Evolutionary conservation across 2,329 filamentous ascomycete genomes (phyloP).

Genomic region (Phaeophleospora eucalypticola): DNA sequence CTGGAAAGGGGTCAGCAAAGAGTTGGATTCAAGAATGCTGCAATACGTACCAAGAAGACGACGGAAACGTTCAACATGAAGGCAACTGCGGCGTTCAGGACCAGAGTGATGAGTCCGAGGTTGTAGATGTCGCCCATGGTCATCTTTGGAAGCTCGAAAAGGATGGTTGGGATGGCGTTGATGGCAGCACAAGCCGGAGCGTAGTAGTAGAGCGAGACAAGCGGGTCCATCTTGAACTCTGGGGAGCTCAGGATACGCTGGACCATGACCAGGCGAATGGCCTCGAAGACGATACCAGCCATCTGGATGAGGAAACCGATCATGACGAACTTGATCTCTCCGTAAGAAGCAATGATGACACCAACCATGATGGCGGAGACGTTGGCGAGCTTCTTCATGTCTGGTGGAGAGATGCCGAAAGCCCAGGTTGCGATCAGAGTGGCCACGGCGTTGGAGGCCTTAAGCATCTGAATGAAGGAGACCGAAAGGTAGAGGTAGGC

Average conservation of each 20-base stretch:
- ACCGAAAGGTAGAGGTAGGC: conserved; percentile 94
- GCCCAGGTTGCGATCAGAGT: conserved; percentile 86
- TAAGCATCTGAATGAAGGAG: conserved; percentile 98
- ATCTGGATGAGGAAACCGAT: conserved; percentile 72
- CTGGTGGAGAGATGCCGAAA: conserved; percentile 78
- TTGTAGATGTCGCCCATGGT: conserved; percentile 66
- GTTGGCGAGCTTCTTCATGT: conserved; percentile 82
- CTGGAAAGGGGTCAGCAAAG: conserved; percentile 40
- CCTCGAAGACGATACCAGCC: conserved; percentile 75
- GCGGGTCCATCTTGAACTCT: conserved; percentile 88
- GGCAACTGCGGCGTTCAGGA: conserved; percentile 72
- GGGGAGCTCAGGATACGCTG: conserved; percentile 74
- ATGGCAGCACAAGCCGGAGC: conserved; percentile 78
- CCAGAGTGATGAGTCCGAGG: conserved; percentile 68
- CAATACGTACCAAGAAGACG: conserved; percentile 68
- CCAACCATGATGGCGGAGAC: conserved; percentile 92
- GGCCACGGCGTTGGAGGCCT: conserved; percentile 93
- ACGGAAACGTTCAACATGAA: conserved; percentile 82
- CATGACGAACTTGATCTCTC: conserved; percentile 89
- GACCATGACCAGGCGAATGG: conserved; percentile 77
- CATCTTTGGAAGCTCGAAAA: conserved; percentile 69
- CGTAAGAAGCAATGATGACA: conserved; percentile 88
- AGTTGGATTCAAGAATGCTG: background rate
- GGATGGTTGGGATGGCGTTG: conserved; percentile 69
- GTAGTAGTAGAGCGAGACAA: conserved; percentile 90